Evolutionary conservation across 352 stramenopile species (phyloP).

Genomic region (Phytophthora lateralis): DNA sequence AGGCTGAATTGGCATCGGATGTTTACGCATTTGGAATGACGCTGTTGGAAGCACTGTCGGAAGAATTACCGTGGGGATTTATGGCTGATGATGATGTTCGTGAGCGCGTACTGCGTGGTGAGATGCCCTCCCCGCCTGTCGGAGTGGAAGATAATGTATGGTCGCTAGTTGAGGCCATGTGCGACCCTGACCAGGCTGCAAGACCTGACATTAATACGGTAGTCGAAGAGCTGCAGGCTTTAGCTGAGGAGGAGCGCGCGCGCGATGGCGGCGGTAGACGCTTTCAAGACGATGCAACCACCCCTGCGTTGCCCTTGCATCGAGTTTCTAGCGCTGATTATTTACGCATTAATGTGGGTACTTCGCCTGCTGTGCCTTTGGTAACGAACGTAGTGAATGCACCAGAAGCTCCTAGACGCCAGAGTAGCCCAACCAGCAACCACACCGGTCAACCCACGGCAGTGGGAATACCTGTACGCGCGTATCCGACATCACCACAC

Average conservation of each 20-base stretch:
- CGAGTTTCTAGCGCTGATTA: constrained; percentile 35
- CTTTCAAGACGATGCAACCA: constrained; percentile 21
- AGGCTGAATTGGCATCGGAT: constrained; percentile 44
- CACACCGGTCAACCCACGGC: constrained; percentile 8
- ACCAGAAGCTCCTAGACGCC: constrained; percentile 18
- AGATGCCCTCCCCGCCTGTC: constrained; percentile 46
- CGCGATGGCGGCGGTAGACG: constrained; percentile 35
- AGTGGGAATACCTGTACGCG: constrained; percentile 26
- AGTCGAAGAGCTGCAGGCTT: constrained; percentile 43
- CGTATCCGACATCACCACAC: constrained; percentile 16
- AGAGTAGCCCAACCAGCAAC: constrained; percentile 28
- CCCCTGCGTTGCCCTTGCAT: constrained; percentile 29
- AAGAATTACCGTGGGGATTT: constrained; percentile 69
- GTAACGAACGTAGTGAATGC: constrained; percentile 14
- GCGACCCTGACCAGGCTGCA: constrained; percentile 41
- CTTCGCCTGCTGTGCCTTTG: constrained; percentile 18
- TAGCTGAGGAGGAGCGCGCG: constrained; percentile 57
- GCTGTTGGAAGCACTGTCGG: constrained; percentile 58
- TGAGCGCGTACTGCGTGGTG: constrained; percentile 42
- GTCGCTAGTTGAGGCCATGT: constrained; percentile 62
- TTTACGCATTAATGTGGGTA: constrained; percentile 14
- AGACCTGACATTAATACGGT: constrained; percentile 60
- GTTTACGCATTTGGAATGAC: constrained; percentile 77
- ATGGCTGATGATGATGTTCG: constrained; percentile 50
- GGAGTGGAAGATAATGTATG: constrained; percentile 49